Evolutionary conservation across 2,329 filamentous ascomycete genomes (phyloP).

Genomic region (Trichoderma gracile): DNA sequence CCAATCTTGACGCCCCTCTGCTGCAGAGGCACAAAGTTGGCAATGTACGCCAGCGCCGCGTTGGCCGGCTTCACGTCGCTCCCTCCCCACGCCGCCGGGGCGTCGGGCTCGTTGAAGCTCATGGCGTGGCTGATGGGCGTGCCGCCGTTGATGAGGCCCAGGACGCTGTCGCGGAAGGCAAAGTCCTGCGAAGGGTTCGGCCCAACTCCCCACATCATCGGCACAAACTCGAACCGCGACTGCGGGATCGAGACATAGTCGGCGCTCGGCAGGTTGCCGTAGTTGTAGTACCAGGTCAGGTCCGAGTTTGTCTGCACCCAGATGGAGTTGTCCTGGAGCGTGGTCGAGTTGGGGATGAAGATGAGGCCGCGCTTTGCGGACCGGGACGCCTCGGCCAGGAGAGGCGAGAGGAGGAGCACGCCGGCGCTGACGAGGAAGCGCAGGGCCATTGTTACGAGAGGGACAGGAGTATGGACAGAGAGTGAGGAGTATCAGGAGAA

Average conservation of each 20-base stretch:
- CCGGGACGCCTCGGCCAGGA: slow-evolving; percentile 30
- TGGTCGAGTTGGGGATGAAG: slow-evolving; percentile 60
- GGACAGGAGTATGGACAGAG: not conserved
- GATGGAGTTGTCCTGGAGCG: slow-evolving; percentile 63
- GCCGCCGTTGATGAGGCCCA: slow-evolving; percentile 51
- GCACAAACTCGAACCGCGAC: slow-evolving; percentile 69
- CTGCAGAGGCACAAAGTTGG: slow-evolving; percentile 68
- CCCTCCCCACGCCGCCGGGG: slow-evolving; percentile 56
- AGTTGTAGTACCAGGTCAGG: slow-evolving; percentile 87
- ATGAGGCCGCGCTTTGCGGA: slow-evolving; percentile 69
- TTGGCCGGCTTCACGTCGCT: slow-evolving; percentile 58
- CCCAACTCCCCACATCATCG: slow-evolving; percentile 73
- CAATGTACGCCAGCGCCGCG: slow-evolving; percentile 69
- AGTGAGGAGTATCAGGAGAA: not conserved
- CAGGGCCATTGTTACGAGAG: not conserved
- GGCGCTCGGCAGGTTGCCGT: slow-evolving; percentile 57
- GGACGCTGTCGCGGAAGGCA: slow-evolving; percentile 62
- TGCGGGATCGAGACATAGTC: slow-evolving; percentile 52
- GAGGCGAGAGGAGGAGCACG: slow-evolving; percentile 26
- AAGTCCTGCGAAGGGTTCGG: slow-evolving; percentile 50
- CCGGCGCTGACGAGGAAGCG: slow-evolving; percentile 6
- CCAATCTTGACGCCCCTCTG: slow-evolving; percentile 66
- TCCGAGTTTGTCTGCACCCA: slow-evolving; percentile 60
- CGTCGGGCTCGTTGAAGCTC: slow-evolving; percentile 78
- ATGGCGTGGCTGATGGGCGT: slow-evolving; percentile 66